Percentiles rank a stretch among this genome's conserved stretches.
These are phyloP conservation scores for Irpex lacteus DNA, from an alignment of 1,284 basidiomycete species.

Conservation along the genomic window DNA sequence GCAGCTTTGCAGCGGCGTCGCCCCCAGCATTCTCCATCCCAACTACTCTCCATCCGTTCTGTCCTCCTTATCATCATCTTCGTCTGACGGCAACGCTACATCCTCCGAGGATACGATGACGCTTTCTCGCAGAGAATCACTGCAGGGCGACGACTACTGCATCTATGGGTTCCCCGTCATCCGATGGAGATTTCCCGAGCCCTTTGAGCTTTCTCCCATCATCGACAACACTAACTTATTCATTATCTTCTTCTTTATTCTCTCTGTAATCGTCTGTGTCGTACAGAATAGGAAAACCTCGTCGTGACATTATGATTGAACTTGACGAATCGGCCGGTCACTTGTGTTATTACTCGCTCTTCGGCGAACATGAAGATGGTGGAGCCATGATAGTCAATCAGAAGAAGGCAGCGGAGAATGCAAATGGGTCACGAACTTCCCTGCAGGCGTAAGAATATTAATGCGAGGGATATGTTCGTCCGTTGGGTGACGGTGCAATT, in stretches of 20 bases:
- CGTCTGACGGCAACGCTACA: neutral
- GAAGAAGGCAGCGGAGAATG: too few species aligned
- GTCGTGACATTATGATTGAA: neutral
- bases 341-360: neutral
- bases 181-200: neutral
- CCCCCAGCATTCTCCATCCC: neutral
- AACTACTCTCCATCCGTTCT: neutral
- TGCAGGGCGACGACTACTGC: neutral
- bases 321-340: neutral
- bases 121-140: neutral
- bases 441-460: too few species aligned
- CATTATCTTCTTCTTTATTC: constrained; percentile 1
- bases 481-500: too few species aligned
- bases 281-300: constrained; percentile 4
- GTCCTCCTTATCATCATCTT: neutral
- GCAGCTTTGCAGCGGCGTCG: neutral
- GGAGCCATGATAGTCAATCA: too few species aligned
- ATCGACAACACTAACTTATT: neutral
- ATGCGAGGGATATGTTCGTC: too few species aligned
- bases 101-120: neutral
- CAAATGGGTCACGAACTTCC: too few species aligned
- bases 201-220: neutral
- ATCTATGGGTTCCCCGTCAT: neutral
- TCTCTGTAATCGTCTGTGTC: constrained; percentile 8
- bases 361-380: too few species aligned